Evolutionary conservation across 108 stramenopile species (phyloP).

Genomic region (Nitzschia palea): DNA sequence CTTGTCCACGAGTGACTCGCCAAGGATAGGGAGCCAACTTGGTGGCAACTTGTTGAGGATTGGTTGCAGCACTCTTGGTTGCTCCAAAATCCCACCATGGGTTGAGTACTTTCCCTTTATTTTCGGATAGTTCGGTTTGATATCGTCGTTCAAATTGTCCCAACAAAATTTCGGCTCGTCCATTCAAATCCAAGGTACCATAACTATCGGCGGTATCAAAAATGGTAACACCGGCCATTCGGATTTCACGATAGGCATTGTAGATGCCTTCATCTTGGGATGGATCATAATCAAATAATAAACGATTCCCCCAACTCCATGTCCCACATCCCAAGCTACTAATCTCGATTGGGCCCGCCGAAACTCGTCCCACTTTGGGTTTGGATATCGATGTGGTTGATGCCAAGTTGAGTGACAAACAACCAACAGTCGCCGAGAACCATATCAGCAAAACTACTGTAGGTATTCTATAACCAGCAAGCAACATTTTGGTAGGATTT

Average conservation of each 20-base stretch:
- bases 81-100: conserved; percentile 19
- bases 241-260: conserved; percentile 57
- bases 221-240: conserved; percentile 75
- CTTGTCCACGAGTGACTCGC: conserved; percentile 62
- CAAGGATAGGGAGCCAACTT: conserved; percentile 90
- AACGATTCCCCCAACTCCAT: conserved; percentile 85
- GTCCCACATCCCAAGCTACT: conserved; percentile 76
- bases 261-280: conserved; percentile 83
- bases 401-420: neutral
- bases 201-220: conserved; percentile 89
- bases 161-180: conserved; percentile 75
- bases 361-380: conserved; percentile 44
- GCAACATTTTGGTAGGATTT: too few relatives aligned
- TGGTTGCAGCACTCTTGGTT: neutral
- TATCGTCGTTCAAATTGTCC: conserved; percentile 80
- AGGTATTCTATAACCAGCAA: too few relatives aligned
- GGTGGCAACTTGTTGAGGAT: conserved; percentile 79
- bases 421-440: too few relatives aligned
- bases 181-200: conserved; percentile 83
- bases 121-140: conserved; percentile 33
- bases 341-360: conserved; percentile 73
- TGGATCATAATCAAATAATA: conserved; percentile 80
- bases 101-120: neutral
- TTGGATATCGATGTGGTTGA: neutral
- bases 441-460: too few relatives aligned